Conservation (phyloP, 371 early-diverging fungal genomes). For the Thermomucor indicae-seudaticae region DNA sequence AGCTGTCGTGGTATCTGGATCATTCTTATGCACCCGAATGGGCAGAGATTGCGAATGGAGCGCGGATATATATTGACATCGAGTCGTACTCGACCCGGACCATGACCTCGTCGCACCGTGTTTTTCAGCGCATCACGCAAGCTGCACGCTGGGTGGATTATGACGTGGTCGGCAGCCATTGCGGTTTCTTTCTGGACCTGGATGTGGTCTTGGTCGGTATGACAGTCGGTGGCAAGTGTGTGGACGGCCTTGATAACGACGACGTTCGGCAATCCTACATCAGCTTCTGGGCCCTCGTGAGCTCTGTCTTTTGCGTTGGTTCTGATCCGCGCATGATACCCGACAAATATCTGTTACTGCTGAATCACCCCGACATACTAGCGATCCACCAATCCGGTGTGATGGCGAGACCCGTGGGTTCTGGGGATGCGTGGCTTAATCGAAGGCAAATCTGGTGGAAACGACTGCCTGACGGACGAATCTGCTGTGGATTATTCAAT, state of each 20-base stretch:
- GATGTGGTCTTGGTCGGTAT: slow-evolving; percentile 31
- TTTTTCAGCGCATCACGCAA: slow-evolving; percentile 22
- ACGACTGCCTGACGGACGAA: slow-evolving; percentile 13
- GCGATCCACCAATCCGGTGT: slow-evolving; percentile 23
- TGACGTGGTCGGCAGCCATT: slow-evolving; percentile 10
- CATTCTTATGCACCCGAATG: slow-evolving; percentile 21
- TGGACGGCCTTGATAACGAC: slow-evolving; percentile 31
- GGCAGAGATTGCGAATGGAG: slow-evolving; percentile 20
- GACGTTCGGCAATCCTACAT: slow-evolving; percentile 26
- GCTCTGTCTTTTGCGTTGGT: slow-evolving; percentile 33
- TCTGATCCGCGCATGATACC: slow-evolving; percentile 30
- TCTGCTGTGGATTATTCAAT: slow-evolving; percentile 27
- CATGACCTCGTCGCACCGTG: slow-evolving; percentile 25
- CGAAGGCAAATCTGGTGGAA: slow-evolving; percentile 33
- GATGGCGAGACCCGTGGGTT: slow-evolving; percentile 21
- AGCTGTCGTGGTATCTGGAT: slow-evolving; percentile 31
- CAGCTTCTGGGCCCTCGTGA: slow-evolving; percentile 30
- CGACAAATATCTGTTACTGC: slow-evolving; percentile 22
- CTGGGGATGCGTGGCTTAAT: slow-evolving; percentile 18
- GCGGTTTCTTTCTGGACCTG: slow-evolving; percentile 25
- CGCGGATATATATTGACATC: slow-evolving; percentile 25
- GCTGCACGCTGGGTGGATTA: slow-evolving; percentile 19
- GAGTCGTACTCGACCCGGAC: slow-evolving; percentile 24
- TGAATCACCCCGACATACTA: slow-evolving; percentile 23
- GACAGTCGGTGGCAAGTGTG: slow-evolving; percentile 22